These are phyloP conservation scores for Backusella circina DNA, from an alignment of 192 early-diverging fungal genomes.

Conservation along the genomic window DNA sequence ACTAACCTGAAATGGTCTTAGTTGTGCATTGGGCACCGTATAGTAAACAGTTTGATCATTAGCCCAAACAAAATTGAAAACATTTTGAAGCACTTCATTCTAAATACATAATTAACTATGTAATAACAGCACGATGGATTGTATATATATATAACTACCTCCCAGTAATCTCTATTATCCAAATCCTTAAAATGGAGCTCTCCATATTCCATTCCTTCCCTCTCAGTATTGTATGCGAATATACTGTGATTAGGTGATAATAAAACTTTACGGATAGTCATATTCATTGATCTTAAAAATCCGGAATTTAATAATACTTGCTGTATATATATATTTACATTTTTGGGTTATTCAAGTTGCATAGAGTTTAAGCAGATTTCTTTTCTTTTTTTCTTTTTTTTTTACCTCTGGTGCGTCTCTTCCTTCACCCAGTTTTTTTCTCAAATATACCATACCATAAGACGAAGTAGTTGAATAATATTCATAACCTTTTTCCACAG, in stretches of 20 bases:
- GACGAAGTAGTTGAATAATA: constrained; percentile 48
- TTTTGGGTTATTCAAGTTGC: neutral
- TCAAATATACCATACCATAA: constrained; percentile 47
- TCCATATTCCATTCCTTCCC: constrained; percentile 52
- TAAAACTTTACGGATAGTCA: constrained; percentile 43
- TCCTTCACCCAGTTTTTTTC: constrained; percentile 36
- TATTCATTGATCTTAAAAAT: constrained; percentile 43
- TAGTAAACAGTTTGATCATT: constrained; percentile 59
- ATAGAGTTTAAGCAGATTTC: neutral
- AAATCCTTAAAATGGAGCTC: constrained; percentile 49
- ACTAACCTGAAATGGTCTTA: constrained; percentile 58
- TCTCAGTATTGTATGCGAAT: constrained; percentile 48
- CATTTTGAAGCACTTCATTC: constrained; percentile 42
- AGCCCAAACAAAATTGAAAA: constrained; percentile 74
- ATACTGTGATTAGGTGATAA: constrained; percentile 49
- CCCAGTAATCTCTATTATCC: constrained; percentile 25
- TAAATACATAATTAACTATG: neutral
- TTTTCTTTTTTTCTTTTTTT: neutral
- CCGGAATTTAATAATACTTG: constrained; percentile 49
- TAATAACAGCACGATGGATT: constrained; percentile 4
- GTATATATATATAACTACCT: constrained; percentile 27
- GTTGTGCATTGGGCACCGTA: constrained; percentile 63
- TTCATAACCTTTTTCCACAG: constrained; percentile 45
- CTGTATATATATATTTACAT: constrained; percentile 33
- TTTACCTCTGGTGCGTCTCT: constrained; percentile 40